Percentiles rank a stretch among this genome's conserved stretches.
These are phyloP conservation scores for Dioscorea cayenensis DNA, from an alignment of 116 monocot genomes.

Conservation along the genomic window DNA sequence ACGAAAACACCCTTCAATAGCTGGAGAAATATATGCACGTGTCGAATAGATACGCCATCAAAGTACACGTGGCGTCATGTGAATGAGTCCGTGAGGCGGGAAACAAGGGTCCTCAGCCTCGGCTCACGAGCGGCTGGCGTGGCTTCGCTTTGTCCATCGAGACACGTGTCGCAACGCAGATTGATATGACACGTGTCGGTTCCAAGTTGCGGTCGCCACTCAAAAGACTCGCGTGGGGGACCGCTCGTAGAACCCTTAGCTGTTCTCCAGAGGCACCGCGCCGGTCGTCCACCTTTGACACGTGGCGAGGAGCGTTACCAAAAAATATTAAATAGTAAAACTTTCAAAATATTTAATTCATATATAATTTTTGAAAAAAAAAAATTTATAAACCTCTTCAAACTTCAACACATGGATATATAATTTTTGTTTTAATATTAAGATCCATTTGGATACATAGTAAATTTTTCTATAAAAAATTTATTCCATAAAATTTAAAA, in stretches of 20 bases:
- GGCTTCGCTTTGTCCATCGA: neutral
- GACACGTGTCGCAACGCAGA: neutral
- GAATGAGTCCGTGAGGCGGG: neutral
- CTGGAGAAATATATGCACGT: neutral
- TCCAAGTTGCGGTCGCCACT: too few species aligned
- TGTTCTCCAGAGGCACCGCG: neutral
- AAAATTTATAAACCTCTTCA: too few species aligned
- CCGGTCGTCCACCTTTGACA: neutral
- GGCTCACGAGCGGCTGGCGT: conserved; percentile 1
- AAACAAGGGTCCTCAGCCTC: conserved; percentile 3
- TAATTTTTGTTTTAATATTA: too few species aligned
- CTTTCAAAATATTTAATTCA: too few species aligned
- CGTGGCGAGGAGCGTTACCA: neutral
- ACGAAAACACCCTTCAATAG: neutral
- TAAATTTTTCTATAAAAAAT: too few species aligned
- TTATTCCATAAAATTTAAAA: too few species aligned
- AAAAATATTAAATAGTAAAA: too few species aligned
- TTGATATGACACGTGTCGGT: neutral
- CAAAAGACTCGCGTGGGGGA: too few species aligned
- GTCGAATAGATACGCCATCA: neutral
- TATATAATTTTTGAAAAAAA: too few species aligned
- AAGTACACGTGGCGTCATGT: conserved; percentile 1
- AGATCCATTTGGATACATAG: too few species aligned
- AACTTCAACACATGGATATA: too few species aligned
- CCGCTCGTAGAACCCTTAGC: too few species aligned